Percentiles rank a stretch among this genome's conserved stretches.
Evolutionary conservation across 2,329 filamentous ascomycete species (phyloP).

Genomic region (Fusarium ambrosium): DNA sequence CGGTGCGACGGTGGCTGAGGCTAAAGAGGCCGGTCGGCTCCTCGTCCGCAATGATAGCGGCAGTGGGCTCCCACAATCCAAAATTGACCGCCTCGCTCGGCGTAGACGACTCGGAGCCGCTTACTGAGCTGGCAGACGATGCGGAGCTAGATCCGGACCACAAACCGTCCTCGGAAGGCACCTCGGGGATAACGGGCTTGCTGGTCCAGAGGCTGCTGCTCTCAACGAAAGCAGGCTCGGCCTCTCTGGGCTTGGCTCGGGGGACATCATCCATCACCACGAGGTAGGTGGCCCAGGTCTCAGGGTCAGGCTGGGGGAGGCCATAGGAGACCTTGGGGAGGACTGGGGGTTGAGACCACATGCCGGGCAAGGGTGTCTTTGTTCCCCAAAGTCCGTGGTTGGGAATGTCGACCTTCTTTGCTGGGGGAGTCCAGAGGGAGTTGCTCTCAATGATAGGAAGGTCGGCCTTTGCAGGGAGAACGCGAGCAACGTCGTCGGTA

Average conservation of each 20-base stretch:
- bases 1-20: conserved; percentile 43
- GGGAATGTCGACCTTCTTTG: conserved; percentile 33
- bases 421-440: conserved; percentile 51
- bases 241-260: conserved; percentile 45
- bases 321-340: conserved; percentile 38
- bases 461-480: conserved; percentile 47
- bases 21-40: conserved; percentile 45
- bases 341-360: conserved; percentile 40
- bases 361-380: conserved; percentile 36
- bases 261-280: conserved; percentile 36
- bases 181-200: conserved; percentile 28
- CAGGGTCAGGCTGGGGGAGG: conserved; percentile 51
- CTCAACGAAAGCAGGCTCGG: conserved; percentile 35
- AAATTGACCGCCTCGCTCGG: conserved; percentile 31
- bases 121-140: conserved; percentile 20
- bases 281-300: conserved; percentile 45
- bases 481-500: conserved; percentile 45
- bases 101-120: conserved; percentile 25
- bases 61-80: conserved; percentile 42
- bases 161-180: conserved; percentile 32
- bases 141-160: conserved; percentile 40
- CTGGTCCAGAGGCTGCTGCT: conserved; percentile 44
- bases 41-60: conserved; percentile 24
- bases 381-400: conserved; percentile 44
- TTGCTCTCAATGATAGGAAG: conserved; percentile 53